These are phyloP conservation scores for Oryza coarctata DNA, from an alignment of 176 grass and related monocot genomes.

Conservation along the genomic window DNA sequence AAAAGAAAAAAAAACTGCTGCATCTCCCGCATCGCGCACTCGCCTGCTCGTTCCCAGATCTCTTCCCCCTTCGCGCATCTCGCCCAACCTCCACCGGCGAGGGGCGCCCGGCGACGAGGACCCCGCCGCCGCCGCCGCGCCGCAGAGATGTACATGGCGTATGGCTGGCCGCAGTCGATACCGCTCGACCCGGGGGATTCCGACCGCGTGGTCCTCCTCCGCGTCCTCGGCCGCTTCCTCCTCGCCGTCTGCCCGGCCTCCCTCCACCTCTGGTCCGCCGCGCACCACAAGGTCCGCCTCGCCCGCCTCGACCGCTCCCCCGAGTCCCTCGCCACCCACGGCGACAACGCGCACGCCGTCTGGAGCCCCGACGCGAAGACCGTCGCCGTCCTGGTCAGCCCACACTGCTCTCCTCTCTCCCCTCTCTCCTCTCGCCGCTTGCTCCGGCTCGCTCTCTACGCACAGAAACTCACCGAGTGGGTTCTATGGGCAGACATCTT, in stretches of 20 bases:
- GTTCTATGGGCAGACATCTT: slow-evolving; percentile 59
- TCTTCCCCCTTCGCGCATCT: slow-evolving; percentile 39
- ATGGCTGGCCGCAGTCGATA: slow-evolving; percentile 96
- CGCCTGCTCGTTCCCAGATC: slow-evolving; percentile 44
- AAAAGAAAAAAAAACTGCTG: slow-evolving; percentile 15
- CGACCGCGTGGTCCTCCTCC: slow-evolving; percentile 84
- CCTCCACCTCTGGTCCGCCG: slow-evolving; percentile 90
- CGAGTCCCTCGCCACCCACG: slow-evolving; percentile 59
- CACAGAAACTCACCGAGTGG: neutral
- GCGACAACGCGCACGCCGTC: slow-evolving; percentile 75
- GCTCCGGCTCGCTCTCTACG: neutral
- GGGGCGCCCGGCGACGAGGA: neutral
- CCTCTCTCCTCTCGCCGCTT: neutral
- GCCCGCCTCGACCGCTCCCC: slow-evolving; percentile 62
- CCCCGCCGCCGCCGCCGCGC: slow-evolving; percentile 11
- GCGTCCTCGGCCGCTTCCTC: slow-evolving; percentile 67
- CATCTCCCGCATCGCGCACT: slow-evolving; percentile 34
- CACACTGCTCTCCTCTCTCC: neutral
- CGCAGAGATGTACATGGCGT: slow-evolving; percentile 88
- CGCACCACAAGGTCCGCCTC: slow-evolving; percentile 80
- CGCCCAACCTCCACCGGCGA: slow-evolving; percentile 27
- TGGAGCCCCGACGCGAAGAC: slow-evolving; percentile 92
- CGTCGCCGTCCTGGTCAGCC: slow-evolving; percentile 77
- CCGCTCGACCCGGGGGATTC: slow-evolving; percentile 61
- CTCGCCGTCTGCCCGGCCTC: slow-evolving; percentile 75